Evolutionary conservation across 176 grass and related monocot genomes (phyloP).

Genomic region (Oryza meridionalis): DNA sequence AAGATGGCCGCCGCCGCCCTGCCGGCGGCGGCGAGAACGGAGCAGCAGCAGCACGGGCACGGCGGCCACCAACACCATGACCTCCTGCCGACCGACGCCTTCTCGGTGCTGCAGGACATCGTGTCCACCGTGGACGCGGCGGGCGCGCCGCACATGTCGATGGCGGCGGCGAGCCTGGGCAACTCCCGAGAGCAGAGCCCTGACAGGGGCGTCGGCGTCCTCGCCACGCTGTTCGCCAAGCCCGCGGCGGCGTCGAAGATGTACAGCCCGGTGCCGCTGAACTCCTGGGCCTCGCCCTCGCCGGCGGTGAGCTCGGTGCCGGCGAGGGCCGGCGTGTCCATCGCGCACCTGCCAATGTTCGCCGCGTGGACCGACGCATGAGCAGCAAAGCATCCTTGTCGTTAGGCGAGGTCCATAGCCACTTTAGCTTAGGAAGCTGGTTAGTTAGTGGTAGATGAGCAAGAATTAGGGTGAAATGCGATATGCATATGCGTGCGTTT

Average conservation of each 20-base stretch:
- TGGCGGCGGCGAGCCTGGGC: constrained; percentile 39
- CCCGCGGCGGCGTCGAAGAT: constrained; percentile 45
- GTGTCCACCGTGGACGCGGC: constrained; percentile 29
- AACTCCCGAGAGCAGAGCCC: constrained; percentile 71
- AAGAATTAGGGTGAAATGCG: constrained; percentile 11
- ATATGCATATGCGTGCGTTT: not conserved
- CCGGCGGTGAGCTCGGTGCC: constrained; percentile 9
- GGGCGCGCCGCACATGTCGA: constrained; percentile 27
- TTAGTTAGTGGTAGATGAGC: not conserved
- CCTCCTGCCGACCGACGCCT: constrained; percentile 40
- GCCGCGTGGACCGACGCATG: constrained; percentile 83
- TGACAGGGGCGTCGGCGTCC: constrained; percentile 52
- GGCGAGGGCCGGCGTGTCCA: constrained; percentile 58
- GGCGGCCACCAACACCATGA: constrained; percentile 22
- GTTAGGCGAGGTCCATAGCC: not conserved
- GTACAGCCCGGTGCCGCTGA: constrained; percentile 38
- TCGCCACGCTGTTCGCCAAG: constrained; percentile 76
- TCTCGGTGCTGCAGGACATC: constrained; percentile 48
- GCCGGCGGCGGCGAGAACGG: not conserved
- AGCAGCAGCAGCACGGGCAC: not conserved
- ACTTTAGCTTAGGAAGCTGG: not conserved
- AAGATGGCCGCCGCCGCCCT: not conserved
- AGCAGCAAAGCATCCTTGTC: not conserved
- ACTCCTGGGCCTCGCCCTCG: constrained; percentile 52
- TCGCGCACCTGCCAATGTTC: constrained; percentile 81